phyloP scores from a whole-genome alignment of 2,329 filamentous ascomycete species.

The Aspergillus versicolor region DNA sequence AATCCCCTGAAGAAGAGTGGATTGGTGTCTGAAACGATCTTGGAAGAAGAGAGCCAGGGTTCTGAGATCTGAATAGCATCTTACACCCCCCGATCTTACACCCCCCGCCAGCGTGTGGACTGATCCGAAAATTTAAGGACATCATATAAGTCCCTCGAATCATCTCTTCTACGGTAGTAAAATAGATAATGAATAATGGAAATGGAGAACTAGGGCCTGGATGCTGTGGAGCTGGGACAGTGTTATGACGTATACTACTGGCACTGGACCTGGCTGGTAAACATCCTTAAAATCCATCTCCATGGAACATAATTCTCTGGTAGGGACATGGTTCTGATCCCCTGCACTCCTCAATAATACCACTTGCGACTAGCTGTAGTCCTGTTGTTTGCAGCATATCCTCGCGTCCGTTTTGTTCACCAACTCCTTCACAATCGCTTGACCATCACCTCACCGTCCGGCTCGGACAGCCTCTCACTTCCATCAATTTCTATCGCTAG shows the following conservation, averaged over 20 bases:
- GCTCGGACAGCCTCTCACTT: not conserved
- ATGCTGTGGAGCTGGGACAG: not conserved
- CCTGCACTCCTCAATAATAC: not conserved
- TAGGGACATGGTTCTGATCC: not conserved
- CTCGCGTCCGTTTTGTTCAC: not conserved
- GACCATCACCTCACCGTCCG: not conserved
- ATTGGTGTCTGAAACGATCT: constrained; percentile 26
- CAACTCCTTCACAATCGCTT: not conserved
- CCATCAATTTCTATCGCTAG: not conserved
- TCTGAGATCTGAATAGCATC: constrained; percentile 10
- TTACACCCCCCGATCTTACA: not conserved
- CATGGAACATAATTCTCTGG: not conserved
- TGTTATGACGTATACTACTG: not conserved
- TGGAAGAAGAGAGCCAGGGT: constrained; percentile 30
- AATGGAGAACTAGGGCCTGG: not conserved
- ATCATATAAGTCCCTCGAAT: not conserved
- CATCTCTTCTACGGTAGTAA: not conserved
- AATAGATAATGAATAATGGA: not conserved
- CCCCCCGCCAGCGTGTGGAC: not conserved
- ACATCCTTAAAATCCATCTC: not conserved
- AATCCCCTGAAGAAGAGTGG: constrained; percentile 2
- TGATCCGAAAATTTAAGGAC: not conserved
- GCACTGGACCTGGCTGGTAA: not conserved
- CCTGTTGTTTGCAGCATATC: not conserved
- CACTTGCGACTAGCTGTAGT: not conserved